Conservation (phyloP, 108 stramenopile genomes). For the Asterionellopsis glacialis region DNA sequence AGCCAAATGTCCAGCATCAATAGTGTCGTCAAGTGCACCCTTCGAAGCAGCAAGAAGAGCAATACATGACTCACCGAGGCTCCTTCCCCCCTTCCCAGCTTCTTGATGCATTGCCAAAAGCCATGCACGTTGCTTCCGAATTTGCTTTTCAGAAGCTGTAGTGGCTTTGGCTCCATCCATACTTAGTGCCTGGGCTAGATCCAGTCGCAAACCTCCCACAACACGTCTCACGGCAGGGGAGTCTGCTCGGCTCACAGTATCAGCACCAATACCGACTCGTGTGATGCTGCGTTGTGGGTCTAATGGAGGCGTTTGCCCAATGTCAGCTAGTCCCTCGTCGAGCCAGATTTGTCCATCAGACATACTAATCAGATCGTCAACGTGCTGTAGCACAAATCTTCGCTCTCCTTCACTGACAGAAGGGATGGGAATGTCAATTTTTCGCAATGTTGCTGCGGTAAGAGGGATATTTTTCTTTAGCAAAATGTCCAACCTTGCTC, state of each 20-base stretch:
- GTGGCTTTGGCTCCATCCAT: slow-evolving; percentile 47
- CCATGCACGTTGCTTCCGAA: slow-evolving; percentile 50
- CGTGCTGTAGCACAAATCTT: slow-evolving; percentile 73
- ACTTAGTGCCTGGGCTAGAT: slow-evolving; percentile 72
- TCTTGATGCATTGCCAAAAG: slow-evolving; percentile 84
- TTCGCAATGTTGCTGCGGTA: slow-evolving; percentile 70
- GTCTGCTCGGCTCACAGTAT: slow-evolving; percentile 83
- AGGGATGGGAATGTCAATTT: slow-evolving; percentile 81
- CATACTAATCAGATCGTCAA: slow-evolving; percentile 90
- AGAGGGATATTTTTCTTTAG: slow-evolving; percentile 68
- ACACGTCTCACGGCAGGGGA: slow-evolving; percentile 77
- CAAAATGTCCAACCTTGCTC: slow-evolving; percentile 57
- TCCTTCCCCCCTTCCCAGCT: slow-evolving; percentile 32
- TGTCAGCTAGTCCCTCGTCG: slow-evolving; percentile 38
- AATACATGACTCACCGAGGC: slow-evolving; percentile 63
- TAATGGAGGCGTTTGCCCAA: slow-evolving; percentile 65
- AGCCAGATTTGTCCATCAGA: slow-evolving; percentile 88
- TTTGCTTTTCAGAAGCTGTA: slow-evolving; percentile 48
- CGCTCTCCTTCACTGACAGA: slow-evolving; percentile 54
- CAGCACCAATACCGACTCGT: slow-evolving; percentile 83
- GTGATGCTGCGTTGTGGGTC: slow-evolving; percentile 83
- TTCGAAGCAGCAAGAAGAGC: slow-evolving; percentile 69
- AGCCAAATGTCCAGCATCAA: slow-evolving; percentile 48
- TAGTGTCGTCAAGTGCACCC: slow-evolving; percentile 53
- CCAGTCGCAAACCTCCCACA: slow-evolving; percentile 72